phyloP scores from a whole-genome alignment of 768 basidiomycete species.

The Phlebiopsis gigantea region DNA sequence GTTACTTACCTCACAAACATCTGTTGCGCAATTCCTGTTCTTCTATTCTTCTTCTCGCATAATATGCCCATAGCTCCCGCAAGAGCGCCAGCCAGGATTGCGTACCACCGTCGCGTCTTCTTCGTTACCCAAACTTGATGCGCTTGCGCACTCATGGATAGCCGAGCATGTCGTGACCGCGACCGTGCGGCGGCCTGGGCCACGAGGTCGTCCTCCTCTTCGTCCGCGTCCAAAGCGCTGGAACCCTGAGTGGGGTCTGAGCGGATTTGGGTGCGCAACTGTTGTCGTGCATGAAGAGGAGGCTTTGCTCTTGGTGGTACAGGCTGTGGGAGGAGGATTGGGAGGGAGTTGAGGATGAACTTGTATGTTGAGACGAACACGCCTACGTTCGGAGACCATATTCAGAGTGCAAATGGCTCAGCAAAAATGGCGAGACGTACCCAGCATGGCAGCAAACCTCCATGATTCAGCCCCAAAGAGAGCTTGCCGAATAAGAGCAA shows the following conservation, averaged over 20 bases:
- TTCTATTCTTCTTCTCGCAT: conserved; percentile 66
- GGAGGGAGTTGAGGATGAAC: conserved; percentile 70
- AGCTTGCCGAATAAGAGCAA: conserved; percentile 70
- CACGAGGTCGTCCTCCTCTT: conserved; percentile 16
- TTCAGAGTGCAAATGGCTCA: not conserved
- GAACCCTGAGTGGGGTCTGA: not conserved
- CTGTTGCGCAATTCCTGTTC: conserved; percentile 76
- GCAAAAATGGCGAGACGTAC: conserved; percentile 30
- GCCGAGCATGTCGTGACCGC: conserved; percentile 33
- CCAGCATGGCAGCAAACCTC: conserved; percentile 86
- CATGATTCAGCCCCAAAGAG: conserved; percentile 80
- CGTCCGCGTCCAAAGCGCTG: conserved; percentile 12
- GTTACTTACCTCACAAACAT: conserved; percentile 71
- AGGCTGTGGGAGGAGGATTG: conserved; percentile 54
- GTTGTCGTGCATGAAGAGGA: conserved; percentile 17
- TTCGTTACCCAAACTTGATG: conserved; percentile 62
- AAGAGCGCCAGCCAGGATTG: conserved; percentile 70
- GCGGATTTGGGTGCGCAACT: not conserved
- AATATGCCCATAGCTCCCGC: conserved; percentile 70
- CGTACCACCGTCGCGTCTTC: conserved; percentile 71
- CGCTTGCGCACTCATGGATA: conserved; percentile 59
- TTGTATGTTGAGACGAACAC: conserved; percentile 79
- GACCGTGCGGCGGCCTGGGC: not conserved
- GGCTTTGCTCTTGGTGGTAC: conserved; percentile 26
- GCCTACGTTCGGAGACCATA: conserved; percentile 31